Evolutionary conservation across 176 grass and related monocot species (phyloP).

Genomic region (Aegilops umbellulata): DNA sequence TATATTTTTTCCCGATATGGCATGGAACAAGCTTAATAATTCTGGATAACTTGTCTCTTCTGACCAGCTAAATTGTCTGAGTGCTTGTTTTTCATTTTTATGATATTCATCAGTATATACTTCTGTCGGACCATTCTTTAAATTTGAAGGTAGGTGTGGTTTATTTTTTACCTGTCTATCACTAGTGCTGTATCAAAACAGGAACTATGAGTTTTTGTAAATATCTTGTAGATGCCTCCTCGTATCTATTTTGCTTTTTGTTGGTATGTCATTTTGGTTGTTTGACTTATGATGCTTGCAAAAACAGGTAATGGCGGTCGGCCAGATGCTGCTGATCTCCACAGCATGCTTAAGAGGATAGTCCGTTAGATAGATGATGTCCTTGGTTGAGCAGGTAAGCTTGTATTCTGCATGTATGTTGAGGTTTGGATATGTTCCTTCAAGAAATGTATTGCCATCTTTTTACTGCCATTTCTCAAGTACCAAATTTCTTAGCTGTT

Average conservation of each 20-base stretch:
- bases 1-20: background rate
- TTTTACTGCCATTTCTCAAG: background rate
- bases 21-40: background rate
- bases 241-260: too few species aligned
- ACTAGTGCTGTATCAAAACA: background rate
- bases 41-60: background rate
- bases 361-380: too few species aligned
- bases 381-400: too few species aligned
- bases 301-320: too few species aligned
- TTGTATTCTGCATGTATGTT: too few species aligned
- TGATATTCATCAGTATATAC: background rate
- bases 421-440: too few species aligned
- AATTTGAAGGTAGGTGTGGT: background rate
- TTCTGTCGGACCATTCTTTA: background rate
- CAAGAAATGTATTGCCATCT: too few species aligned
- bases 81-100: background rate
- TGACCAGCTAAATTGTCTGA: background rate
- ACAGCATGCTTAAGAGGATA: too few species aligned
- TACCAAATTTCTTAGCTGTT: background rate
- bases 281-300: too few species aligned
- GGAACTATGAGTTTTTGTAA: background rate
- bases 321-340: too few species aligned
- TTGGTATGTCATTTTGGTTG: too few species aligned
- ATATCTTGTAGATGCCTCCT: background rate
- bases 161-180: background rate